Conservation (phyloP, 768 basidiomycete genomes). For the Phaeotremella skinneri region DNA sequence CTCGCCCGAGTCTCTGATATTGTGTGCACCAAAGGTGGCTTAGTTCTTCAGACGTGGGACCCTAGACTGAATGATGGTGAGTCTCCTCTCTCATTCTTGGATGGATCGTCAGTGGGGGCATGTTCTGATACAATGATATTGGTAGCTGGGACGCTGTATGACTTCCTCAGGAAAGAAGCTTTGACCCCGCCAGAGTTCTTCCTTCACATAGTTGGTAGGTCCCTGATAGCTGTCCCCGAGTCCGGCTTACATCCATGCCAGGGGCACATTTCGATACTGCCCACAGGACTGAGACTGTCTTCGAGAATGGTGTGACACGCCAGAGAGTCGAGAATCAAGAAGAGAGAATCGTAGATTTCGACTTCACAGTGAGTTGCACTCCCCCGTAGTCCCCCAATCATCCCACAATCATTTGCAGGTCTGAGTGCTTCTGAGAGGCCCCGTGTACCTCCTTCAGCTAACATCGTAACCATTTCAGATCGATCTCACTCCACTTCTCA, state of each 20-base stretch:
- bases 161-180: slow-evolving; percentile 66
- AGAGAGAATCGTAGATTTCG: slow-evolving; percentile 34
- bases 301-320: slow-evolving; percentile 52
- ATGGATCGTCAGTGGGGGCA: not conserved
- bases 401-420: not conserved
- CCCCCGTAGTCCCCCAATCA: slow-evolving; percentile 2
- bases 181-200: slow-evolving; percentile 28
- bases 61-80: slow-evolving; percentile 26
- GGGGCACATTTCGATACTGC: slow-evolving; percentile 64
- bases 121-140: slow-evolving; percentile 4
- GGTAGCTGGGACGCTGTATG: slow-evolving; percentile 68
- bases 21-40: slow-evolving; percentile 7
- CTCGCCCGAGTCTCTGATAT: slow-evolving; percentile 10
- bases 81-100: not conserved
- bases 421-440: too few species aligned
- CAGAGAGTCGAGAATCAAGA: slow-evolving; percentile 25
- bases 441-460: too few species aligned
- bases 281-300: slow-evolving; percentile 64
- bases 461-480: slow-evolving; percentile 54
- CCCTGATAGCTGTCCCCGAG: too few species aligned
- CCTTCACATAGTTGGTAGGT: slow-evolving; percentile 17
- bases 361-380: slow-evolving; percentile 35
- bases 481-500: slow-evolving; percentile 30
- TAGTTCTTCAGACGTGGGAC: slow-evolving; percentile 14
- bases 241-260: slow-evolving; percentile 53